Conservation (phyloP, 805 yeast species). For the Metschnikowia kofuensis region DNA sequence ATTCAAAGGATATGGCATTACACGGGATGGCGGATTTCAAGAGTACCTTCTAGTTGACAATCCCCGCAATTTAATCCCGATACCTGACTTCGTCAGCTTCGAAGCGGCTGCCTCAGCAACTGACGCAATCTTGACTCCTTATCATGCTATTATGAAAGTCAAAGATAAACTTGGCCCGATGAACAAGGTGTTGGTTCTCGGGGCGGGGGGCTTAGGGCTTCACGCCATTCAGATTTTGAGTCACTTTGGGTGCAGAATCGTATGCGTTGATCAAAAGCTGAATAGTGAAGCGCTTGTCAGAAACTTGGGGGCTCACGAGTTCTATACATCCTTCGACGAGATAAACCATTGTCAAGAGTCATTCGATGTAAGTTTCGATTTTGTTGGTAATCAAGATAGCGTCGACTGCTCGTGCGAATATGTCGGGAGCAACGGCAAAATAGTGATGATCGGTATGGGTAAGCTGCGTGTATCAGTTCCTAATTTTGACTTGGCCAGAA, state of each 20-base stretch:
- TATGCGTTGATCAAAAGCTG: constrained; percentile 29
- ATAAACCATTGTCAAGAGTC: constrained; percentile 27
- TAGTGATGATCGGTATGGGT: constrained; percentile 45
- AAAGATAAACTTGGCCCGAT: constrained; percentile 28
- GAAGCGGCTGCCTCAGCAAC: constrained; percentile 41
- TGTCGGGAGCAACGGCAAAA: constrained; percentile 34
- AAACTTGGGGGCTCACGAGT: constrained; percentile 41
- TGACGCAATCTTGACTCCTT: constrained; percentile 43
- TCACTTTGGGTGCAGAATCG: constrained; percentile 30
- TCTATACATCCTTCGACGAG: constrained; percentile 28
- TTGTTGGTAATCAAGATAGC: constrained; percentile 34
- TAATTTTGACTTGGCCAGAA: constrained; percentile 36
- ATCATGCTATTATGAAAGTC: constrained; percentile 39
- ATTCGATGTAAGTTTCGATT: constrained; percentile 38
- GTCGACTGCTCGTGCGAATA: constrained; percentile 26
- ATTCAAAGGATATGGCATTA: constrained; percentile 32
- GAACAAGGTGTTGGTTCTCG: constrained; percentile 36
- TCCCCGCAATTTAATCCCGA: constrained; percentile 33
- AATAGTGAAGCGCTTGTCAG: constrained; percentile 23
- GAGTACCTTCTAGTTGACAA: constrained; percentile 36
- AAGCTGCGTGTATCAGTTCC: constrained; percentile 26
- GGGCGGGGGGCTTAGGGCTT: constrained; percentile 43
- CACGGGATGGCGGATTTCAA: constrained; percentile 41
- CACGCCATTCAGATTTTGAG: constrained; percentile 41
- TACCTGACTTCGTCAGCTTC: constrained; percentile 38